Base-by-base conservation (phyloP, 2,329 filamentous ascomycete species). In the Penicillium thymicola region DNA sequence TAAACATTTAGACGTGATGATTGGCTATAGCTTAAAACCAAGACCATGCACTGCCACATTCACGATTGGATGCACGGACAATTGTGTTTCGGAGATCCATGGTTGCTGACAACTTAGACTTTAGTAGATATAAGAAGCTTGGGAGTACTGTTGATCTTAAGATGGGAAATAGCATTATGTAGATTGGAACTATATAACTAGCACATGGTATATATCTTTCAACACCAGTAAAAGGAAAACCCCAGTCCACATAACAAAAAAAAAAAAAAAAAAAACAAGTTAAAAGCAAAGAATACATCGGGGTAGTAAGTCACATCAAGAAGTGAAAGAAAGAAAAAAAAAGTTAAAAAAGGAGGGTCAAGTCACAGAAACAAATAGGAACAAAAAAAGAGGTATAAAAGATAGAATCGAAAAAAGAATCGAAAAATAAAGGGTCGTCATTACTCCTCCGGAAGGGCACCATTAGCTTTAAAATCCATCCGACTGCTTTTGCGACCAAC, bases 401-500 rank as follows among this genome's bases (percentile, higher is more conserved):
- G 42, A 51, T 51, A 14, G 49, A 34, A 51, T 51, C 18, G 16
- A 27, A 48, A 34, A 56, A 46, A 54, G 57, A 48, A 46, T 21
- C 21, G 58, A 53, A 9, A 11, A 46, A 46, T 16, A 11, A 9
- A 5, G n/a, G 36, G 14, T 50, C 16, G 21, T 46, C 28, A 47
- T 68, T 61, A 77, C 65, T 77, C 75, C 63, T 76, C 75, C 37
- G 60, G 69, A 37, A 76, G 58, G 42, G 66, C 64, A 16, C 67
- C 67, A 44, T 67, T 62, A 32, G 71, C 67, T 58, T 69, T 66
- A 36, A 75, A 79, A 69, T 77, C 81, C 57, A 67, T 76, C 71
- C 85, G 87, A 68, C 82, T 85, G 44, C 78, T 78, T 76, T 89
- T 90, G 71, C 86, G 87, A 30, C 88, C 87, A 49, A 92, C 80